Percentiles rank a stretch among this genome's conserved stretches.
Evolutionary conservation across 371 early-diverging fungal species (phyloP).

Genomic region (Conidiobolus incongruus): DNA sequence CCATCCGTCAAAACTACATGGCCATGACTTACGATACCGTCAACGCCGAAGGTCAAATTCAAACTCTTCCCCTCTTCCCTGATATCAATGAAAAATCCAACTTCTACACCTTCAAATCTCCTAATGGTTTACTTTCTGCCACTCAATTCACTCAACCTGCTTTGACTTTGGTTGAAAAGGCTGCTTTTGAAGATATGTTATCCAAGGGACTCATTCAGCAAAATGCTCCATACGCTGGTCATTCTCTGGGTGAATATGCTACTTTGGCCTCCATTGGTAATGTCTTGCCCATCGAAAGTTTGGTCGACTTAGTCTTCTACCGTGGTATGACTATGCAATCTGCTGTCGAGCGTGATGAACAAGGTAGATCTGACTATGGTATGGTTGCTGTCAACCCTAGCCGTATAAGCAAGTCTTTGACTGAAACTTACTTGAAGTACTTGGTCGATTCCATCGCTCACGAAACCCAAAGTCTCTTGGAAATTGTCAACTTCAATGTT

Average conservation of each 20-base stretch:
- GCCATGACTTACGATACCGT: conserved; percentile 77
- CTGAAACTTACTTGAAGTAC: conserved; percentile 58
- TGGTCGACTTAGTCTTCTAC: conserved; percentile 88
- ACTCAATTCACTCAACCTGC: conserved; percentile 94
- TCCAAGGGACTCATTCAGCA: conserved; percentile 61
- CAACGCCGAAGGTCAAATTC: conserved; percentile 37
- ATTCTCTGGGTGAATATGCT: conserved; percentile 91
- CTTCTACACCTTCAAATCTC: conserved; percentile 76
- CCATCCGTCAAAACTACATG: conserved; percentile 74
- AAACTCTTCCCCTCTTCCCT: conserved; percentile 74
- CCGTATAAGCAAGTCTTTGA: conserved; percentile 69
- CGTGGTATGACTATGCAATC: conserved; percentile 95
- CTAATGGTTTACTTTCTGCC: conserved; percentile 74
- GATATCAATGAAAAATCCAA: conserved; percentile 57
- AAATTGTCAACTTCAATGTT: conserved; percentile 94
- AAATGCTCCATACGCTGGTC: conserved; percentile 82
- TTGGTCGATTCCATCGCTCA: conserved; percentile 65
- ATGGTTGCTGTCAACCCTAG: conserved; percentile 89
- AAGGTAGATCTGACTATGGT: conserved; percentile 75
- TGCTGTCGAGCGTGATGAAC: conserved; percentile 64
- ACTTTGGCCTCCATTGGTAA: conserved; percentile 78
- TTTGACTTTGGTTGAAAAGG: conserved; percentile 79
- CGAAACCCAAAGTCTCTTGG: conserved; percentile 52
- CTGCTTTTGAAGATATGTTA: conserved; percentile 81
- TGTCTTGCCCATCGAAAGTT: conserved; percentile 61